These are phyloP conservation scores for Juglanconis juglandina DNA, from an alignment of 2,329 filamentous ascomycete genomes.

Conservation along the genomic window DNA sequence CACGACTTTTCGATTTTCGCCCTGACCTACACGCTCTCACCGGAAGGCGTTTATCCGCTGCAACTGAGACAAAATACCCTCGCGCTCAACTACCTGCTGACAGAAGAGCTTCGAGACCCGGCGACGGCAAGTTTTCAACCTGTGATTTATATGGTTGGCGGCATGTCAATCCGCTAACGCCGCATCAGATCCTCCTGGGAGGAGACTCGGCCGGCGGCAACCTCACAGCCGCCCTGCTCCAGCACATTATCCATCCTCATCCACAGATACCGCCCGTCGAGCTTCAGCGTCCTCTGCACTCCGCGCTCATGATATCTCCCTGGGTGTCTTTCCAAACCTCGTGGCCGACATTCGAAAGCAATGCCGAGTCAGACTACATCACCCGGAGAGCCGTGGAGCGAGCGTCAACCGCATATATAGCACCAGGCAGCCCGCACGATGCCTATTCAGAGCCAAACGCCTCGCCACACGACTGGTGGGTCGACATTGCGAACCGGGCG, in stretches of 20 bases:
- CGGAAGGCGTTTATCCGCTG: conserved; percentile 26
- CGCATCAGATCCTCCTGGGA: conserved; percentile 30
- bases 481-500: neutral
- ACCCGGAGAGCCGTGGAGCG: neutral
- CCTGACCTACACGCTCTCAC: conserved; percentile 33
- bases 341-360: neutral
- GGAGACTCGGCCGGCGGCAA: conserved; percentile 38
- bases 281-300: neutral
- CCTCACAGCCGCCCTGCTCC: conserved; percentile 29
- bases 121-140: conserved; percentile 15
- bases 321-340: conserved; percentile 2
- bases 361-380: conserved; percentile 9
- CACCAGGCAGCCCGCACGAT: neutral
- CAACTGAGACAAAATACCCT: conserved; percentile 31
- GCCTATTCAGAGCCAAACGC: conserved; percentile 2
- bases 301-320: conserved; percentile 1
- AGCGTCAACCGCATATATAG: neutral
- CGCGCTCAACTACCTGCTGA: conserved; percentile 29
- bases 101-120: conserved; percentile 24
- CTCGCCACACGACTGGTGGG: neutral
- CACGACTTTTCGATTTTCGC: conserved; percentile 22
- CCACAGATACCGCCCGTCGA: conserved; percentile 2
- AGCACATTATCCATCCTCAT: conserved; percentile 32
- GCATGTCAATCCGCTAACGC: neutral
- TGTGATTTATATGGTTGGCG: neutral